Base-by-base conservation (phyloP, 1,284 basidiomycete species). In the Pseudozyma sp. region DNA sequence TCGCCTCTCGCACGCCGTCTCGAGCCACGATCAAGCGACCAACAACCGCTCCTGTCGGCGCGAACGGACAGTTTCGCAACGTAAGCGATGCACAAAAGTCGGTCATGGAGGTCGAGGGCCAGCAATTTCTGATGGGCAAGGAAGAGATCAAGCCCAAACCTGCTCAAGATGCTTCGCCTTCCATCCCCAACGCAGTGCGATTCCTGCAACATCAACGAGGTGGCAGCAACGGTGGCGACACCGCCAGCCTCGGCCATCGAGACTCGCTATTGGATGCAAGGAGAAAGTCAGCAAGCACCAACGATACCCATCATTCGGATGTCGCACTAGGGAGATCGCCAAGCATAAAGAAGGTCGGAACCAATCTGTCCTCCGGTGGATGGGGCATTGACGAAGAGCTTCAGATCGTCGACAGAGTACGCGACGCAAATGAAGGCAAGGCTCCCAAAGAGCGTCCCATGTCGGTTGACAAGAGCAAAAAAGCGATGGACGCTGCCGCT, bases 351-450 rank as follows among this genome's bases (percentile, higher is more conserved):
- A 43, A 13, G 7, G 11, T 36, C 19, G 5, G 48, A 34, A 8
- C 31, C 13, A 9, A 43, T 51, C 9, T 42, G 16, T 18, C 18
- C 1, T 13, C 42, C 3, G 34, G 44, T 14, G 67, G 60, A 7
- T 72, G 75, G 75, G 75, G 58, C 25, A 48, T 70, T 5, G 70
- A 77, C 35, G 40, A 74, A 25, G 75, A 75, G 55, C 43, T 73
- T 50, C 52, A 64, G 35, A 70, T 73, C 13, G 68, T 62, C 13
- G 76, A 77, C 14, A 58, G 53, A 10, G 55, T 59, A 18, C 31
- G 55, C 18, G 52, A 63, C 25, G 12, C 48, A n/a, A 51, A 52
- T 16, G 51, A 40, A 19, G 57, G 40, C 10, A 45, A 45, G 31
- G 49, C 36, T n/a, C 11, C 44, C 9, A 61, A 59, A 31, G 38